Conservation (phyloP, 2,329 filamentous ascomycete species). For the Paecilomyces sp. region DNA sequence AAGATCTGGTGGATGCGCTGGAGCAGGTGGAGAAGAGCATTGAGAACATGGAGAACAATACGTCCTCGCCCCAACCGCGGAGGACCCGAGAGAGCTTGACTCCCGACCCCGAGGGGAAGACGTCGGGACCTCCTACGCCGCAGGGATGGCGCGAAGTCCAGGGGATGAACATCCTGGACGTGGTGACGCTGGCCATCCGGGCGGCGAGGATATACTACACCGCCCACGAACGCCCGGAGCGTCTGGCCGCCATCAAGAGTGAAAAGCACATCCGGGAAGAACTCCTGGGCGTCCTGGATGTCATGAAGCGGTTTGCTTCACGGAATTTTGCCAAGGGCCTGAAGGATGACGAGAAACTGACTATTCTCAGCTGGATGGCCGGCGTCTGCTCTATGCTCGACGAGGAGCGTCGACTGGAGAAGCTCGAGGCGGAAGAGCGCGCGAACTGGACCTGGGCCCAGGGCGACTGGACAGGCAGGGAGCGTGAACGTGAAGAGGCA, state of each 20-base stretch:
- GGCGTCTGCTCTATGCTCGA: slow-evolving; percentile 70
- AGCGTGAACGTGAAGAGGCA: slow-evolving; percentile 70
- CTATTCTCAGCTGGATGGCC: slow-evolving; percentile 71
- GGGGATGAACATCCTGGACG: slow-evolving; percentile 84
- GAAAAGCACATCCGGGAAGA: slow-evolving; percentile 81
- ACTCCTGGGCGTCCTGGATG: slow-evolving; percentile 77
- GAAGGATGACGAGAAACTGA: slow-evolving; percentile 66
- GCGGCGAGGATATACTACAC: slow-evolving; percentile 97
- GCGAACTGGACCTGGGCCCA: slow-evolving; percentile 73
- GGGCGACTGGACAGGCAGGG: slow-evolving; percentile 67
- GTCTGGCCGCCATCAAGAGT: slow-evolving; percentile 76
- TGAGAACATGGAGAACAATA: slow-evolving; percentile 34
- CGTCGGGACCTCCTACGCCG: slow-evolving; percentile 18
- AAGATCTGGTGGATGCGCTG: slow-evolving; percentile 60
- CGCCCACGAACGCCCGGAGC: slow-evolving; percentile 77
- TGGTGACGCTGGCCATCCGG: slow-evolving; percentile 89
- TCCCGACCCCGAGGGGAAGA: slow-evolving; percentile 3
- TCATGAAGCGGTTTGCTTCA: slow-evolving; percentile 83
- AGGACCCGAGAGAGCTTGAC: slow-evolving; percentile 24
- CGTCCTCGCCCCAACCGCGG: slow-evolving; percentile 19
- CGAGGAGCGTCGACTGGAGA: slow-evolving; percentile 70
- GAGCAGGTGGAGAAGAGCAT: slow-evolving; percentile 63
- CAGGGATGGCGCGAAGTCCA: slow-evolving; percentile 79
- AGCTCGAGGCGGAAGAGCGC: slow-evolving; percentile 63
- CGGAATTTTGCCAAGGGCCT: slow-evolving; percentile 81